phyloP scores from a whole-genome alignment of 805 yeast genomes.

The Saccharomycopsis babjevae region DNA sequence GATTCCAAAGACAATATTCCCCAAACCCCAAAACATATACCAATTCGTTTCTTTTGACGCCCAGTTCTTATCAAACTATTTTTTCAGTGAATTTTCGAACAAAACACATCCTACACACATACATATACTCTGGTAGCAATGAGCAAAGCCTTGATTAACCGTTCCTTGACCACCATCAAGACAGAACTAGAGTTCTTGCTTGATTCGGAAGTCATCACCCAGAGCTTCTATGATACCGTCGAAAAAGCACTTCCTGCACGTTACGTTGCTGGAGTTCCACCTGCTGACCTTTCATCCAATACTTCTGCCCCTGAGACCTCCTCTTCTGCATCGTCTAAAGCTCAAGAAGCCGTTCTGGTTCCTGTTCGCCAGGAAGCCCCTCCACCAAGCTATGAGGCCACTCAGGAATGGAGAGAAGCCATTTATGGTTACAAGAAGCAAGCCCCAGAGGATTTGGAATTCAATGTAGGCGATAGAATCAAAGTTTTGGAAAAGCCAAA shows the following conservation, averaged over 20 bases:
- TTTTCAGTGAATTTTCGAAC: no score
- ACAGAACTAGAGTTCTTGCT: conserved; percentile 70
- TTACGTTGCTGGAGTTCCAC: conserved; percentile 40
- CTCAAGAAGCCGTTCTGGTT: conserved; percentile 16
- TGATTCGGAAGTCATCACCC: conserved; percentile 64
- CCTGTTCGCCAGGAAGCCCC: conserved; percentile 16
- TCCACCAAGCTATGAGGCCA: conserved; percentile 19
- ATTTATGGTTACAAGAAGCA: conserved; percentile 66
- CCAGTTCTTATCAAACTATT: no score
- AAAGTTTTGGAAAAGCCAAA: conserved; percentile 64
- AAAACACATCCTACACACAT: no score
- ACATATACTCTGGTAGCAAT: conserved; percentile 17
- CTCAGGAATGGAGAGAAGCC: conserved; percentile 46
- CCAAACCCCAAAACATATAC: no score
- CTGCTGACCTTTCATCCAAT: conserved; percentile 33
- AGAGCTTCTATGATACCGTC: conserved; percentile 43
- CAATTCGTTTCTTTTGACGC: no score
- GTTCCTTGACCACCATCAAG: conserved; percentile 67
- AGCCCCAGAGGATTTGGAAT: conserved; percentile 62
- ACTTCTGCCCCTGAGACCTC: conserved; percentile 21
- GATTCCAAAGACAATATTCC: no score
- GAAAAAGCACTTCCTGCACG: conserved; percentile 44
- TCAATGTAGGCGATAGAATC: conserved; percentile 59
- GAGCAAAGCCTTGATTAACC: conserved; percentile 55
- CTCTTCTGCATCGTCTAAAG: conserved; percentile 16